Percentiles rank a stretch among this genome's conserved stretches.
Evolutionary conservation across 1,284 basidiomycete genomes (phyloP).

Genomic region (Bjerkandera adusta): DNA sequence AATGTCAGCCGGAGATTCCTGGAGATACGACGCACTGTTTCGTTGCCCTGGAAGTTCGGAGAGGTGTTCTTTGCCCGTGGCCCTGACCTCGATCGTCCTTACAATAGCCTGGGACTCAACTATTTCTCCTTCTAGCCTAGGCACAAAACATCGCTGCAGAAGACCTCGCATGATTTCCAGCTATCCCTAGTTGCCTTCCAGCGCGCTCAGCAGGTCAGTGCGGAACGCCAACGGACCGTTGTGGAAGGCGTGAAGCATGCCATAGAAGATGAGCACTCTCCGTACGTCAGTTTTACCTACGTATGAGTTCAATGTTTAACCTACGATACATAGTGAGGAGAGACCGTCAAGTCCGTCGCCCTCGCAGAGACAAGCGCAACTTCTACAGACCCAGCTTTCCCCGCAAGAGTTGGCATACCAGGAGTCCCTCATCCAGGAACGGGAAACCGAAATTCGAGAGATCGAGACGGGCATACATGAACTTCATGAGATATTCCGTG

Average conservation of each 20-base stretch:
- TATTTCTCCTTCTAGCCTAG: slow-evolving; percentile 46
- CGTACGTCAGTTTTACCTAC: slow-evolving; percentile 26
- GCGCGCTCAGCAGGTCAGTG: slow-evolving; percentile 86
- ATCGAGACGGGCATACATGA: slow-evolving; percentile 98
- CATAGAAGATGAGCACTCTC: slow-evolving; percentile 61
- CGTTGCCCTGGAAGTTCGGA: neutral
- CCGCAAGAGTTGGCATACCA: slow-evolving; percentile 95
- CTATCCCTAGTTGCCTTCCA: slow-evolving; percentile 90
- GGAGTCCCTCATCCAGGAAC: slow-evolving; percentile 93
- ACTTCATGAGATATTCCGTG: slow-evolving; percentile 95
- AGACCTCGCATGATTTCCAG: slow-evolving; percentile 92
- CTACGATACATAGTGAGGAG: slow-evolving; percentile 19
- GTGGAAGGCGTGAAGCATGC: slow-evolving; percentile 80
- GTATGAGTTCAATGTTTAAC: neutral
- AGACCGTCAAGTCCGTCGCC: slow-evolving; percentile 27
- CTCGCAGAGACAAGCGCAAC: slow-evolving; percentile 65
- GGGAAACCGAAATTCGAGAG: slow-evolving; percentile 93
- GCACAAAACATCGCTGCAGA: slow-evolving; percentile 78
- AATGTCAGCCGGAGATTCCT: neutral
- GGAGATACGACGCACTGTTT: neutral
- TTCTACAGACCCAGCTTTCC: slow-evolving; percentile 73
- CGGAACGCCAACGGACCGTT: slow-evolving; percentile 81
- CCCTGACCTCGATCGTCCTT: neutral
- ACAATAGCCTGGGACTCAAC: neutral
- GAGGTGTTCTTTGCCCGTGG: too few species aligned